Base-by-base conservation (phyloP, 495 filamentous ascomycete genomes). In the Penicillium coprophilum region DNA sequence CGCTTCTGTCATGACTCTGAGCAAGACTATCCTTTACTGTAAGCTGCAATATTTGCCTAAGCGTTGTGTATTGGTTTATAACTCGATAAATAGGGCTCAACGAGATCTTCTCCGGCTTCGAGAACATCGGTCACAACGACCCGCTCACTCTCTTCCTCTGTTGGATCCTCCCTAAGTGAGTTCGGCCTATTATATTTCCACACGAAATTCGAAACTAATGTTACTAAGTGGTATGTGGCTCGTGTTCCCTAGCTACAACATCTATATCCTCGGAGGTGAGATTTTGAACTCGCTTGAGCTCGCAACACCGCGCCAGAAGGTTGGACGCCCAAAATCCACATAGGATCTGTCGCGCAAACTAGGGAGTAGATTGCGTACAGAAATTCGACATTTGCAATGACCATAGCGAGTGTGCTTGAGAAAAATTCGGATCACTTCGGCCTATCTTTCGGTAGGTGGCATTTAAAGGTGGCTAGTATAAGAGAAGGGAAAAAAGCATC, bases 1-100 rank as follows among this genome's bases (percentile, higher is more conserved):
- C 30, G 80, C 85, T 2, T 84, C 84, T 6, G 77, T 91, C 4
- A 88, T 94, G 87, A 96, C 93, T 2, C 62, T 94, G 1, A 87
- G 85, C 71, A 96, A 96, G 83, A 96, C 92, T 15, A 63, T 89
- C 52, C 72, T 97, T 15, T 97, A 96, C 64, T 87, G 91, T 92
- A 64, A 78, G 86, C 79, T 52, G 12, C 13, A 59, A 45, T 43
- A 34, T 44, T 31, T 49, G 41, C 1, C 9, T 28, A 4, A 1
- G 31, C 12, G 20, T 27, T 41, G 4, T 46, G 4, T 46, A 2
- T 23, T 3, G 17, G 3, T n/a, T 46, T 36, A n/a, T 45, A 32
- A 50, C 49, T 30, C 60, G 20, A 60, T 11, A 8, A 6, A 21
- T 51, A 93, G 90, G 82, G 83, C 65, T 92, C 31, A 88, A 88